Percentiles rank a stretch among this genome's conserved stretches.
phyloP scores from a whole-genome alignment of 495 filamentous ascomycete species.

The Hypoxylon lienhwacheense region DNA sequence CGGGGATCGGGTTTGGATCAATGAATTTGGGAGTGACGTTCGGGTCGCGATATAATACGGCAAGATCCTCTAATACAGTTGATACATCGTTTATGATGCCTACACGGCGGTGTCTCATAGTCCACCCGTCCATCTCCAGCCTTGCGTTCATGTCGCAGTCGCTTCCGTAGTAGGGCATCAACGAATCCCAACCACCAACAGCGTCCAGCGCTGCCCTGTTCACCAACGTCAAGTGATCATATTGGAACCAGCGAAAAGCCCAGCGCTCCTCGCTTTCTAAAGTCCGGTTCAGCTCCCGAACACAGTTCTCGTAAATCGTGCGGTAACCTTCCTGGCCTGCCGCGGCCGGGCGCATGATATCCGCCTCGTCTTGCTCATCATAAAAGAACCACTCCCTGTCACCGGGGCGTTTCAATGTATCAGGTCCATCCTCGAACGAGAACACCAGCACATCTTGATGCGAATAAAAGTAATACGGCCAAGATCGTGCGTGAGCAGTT shows the following conservation, averaged over 20 bases:
- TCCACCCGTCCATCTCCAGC: slow-evolving; percentile 51
- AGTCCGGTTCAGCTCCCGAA: slow-evolving; percentile 37
- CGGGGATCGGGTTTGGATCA: slow-evolving; percentile 40
- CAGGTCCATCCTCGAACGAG: slow-evolving; percentile 52
- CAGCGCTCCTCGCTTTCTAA: slow-evolving; percentile 33
- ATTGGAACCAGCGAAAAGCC: slow-evolving; percentile 40
- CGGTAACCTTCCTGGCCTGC: slow-evolving; percentile 44
- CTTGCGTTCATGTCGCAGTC: slow-evolving; percentile 64
- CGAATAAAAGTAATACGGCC: slow-evolving; percentile 62
- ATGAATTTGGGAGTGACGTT: slow-evolving; percentile 30
- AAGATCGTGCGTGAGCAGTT: slow-evolving; percentile 45
- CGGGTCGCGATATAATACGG: slow-evolving; percentile 44
- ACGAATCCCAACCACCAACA: slow-evolving; percentile 61
- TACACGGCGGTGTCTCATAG: slow-evolving; percentile 42
- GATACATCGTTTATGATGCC: slow-evolving; percentile 54
- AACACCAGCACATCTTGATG: slow-evolving; percentile 61
- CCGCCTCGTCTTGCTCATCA: slow-evolving; percentile 40
- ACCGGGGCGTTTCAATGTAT: slow-evolving; percentile 34
- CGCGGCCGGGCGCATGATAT: slow-evolving; percentile 35
- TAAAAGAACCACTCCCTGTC: slow-evolving; percentile 40
- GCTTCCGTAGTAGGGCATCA: slow-evolving; percentile 63
- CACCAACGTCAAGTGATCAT: slow-evolving; percentile 53
- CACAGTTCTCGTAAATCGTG: slow-evolving; percentile 48
- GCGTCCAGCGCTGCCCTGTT: slow-evolving; percentile 52
- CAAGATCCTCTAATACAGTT: slow-evolving; percentile 44